A percentile compares a stretch with the other conserved stretches of the same genome.
phyloP scores from a whole-genome alignment of 2,329 filamentous ascomycete species.

The Verticillium tricorpus region DNA sequence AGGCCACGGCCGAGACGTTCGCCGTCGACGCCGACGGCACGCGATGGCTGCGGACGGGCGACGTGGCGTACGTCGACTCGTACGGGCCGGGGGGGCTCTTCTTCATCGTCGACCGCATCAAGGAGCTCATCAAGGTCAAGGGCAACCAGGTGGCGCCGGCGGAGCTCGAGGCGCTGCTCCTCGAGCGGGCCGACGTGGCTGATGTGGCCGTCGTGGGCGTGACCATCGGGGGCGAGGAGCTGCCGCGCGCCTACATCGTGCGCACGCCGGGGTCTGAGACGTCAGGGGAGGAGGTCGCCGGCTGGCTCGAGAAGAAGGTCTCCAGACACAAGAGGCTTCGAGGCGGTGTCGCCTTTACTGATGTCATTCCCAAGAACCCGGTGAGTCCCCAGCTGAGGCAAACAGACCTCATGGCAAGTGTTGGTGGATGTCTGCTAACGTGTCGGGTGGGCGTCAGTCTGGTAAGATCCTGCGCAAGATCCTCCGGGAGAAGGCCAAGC shows the following conservation, averaged over 20 bases:
- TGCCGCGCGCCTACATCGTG: slow-evolving; percentile 60
- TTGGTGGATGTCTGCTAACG: not conserved
- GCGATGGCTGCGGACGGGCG: slow-evolving; percentile 71
- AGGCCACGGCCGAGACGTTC: slow-evolving; percentile 59
- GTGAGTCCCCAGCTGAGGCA: slow-evolving; percentile 30
- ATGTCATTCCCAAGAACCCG: slow-evolving; percentile 56
- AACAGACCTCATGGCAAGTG: not conserved
- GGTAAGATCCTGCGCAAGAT: slow-evolving; percentile 63
- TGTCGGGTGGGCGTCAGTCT: slow-evolving; percentile 39
- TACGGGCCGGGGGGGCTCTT: slow-evolving; percentile 45
- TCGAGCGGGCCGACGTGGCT: slow-evolving; percentile 40
- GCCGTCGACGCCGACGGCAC: slow-evolving; percentile 40
- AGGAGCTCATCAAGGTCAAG: slow-evolving; percentile 62
- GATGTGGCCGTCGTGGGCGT: slow-evolving; percentile 64
- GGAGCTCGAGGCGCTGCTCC: slow-evolving; percentile 35
- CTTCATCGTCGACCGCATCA: slow-evolving; percentile 67
- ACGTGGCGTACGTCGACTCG: slow-evolving; percentile 63
- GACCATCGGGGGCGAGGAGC: slow-evolving; percentile 48
- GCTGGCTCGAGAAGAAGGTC: slow-evolving; percentile 62
- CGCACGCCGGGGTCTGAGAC: slow-evolving; percentile 36
- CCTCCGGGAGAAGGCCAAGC: slow-evolving; percentile 52
- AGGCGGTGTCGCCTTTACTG: slow-evolving; percentile 65
- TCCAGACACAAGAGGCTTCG: slow-evolving; percentile 61
- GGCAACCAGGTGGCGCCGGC: slow-evolving; percentile 56
- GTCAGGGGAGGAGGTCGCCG: slow-evolving; percentile 51